phyloP scores from a whole-genome alignment of 768 basidiomycete genomes.

The Leccinum subgranulosum region DNA sequence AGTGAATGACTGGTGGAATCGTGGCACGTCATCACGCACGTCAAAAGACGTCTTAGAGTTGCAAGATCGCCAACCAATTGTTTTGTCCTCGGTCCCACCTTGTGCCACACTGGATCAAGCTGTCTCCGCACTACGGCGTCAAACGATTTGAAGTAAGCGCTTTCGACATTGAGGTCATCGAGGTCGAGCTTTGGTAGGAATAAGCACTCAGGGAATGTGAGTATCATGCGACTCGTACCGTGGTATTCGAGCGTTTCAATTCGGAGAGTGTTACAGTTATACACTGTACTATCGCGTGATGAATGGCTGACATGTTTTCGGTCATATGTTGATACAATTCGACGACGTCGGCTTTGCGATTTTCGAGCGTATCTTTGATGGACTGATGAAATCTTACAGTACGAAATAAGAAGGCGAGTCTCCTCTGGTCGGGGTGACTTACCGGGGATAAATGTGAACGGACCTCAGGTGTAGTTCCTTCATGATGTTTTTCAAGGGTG shows the following conservation, averaged over 20 bases:
- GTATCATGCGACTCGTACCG: constrained; percentile 34
- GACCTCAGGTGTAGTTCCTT: constrained; percentile 86
- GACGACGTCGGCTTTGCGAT: constrained; percentile 85
- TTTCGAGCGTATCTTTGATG: constrained; percentile 78
- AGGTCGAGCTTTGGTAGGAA: constrained; percentile 70
- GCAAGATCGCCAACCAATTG: constrained; percentile 88
- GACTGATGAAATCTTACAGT: constrained; percentile 78
- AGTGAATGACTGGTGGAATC: not conserved
- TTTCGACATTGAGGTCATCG: constrained; percentile 89
- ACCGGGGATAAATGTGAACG: constrained; percentile 95
- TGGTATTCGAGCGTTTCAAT: constrained; percentile 82
- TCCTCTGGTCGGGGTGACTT: constrained; percentile 6
- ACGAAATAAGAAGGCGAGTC: not conserved
- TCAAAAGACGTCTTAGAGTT: constrained; percentile 76
- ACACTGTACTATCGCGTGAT: constrained; percentile 88
- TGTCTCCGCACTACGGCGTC: constrained; percentile 85
- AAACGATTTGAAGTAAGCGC: constrained; percentile 91
- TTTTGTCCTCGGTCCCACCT: constrained; percentile 89
- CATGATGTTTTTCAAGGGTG: constrained; percentile 88
- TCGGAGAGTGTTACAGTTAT: constrained; percentile 90
- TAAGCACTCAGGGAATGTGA: not conserved
- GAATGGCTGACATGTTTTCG: constrained; percentile 87
- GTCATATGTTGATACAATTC: constrained; percentile 88
- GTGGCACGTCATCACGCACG: constrained; percentile 43
- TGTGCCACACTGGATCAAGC: constrained; percentile 94